A percentile compares a stretch with the other conserved stretches of the same genome.
Evolutionary conservation across 2,329 filamentous ascomycete genomes (phyloP).

Genomic region (Aureobasidium vineae): DNA sequence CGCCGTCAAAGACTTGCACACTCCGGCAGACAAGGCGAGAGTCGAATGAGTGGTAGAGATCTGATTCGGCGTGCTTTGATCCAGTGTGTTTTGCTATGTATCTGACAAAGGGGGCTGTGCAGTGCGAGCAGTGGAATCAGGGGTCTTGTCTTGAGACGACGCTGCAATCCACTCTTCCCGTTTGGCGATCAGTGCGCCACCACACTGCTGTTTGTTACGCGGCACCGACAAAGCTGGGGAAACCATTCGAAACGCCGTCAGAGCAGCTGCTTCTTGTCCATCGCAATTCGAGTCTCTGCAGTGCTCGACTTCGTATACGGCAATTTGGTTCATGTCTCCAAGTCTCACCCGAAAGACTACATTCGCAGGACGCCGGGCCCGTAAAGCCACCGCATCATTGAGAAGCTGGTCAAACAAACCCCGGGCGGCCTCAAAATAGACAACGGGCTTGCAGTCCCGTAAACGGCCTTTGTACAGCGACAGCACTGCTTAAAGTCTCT

Average conservation of each 20-base stretch:
- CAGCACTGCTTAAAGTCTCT: constrained; percentile 24
- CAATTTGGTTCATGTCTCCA: not conserved
- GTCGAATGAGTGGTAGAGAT: not conserved
- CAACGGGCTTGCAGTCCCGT: constrained; percentile 25
- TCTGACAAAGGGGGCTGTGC: constrained; percentile 20
- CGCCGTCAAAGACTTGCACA: not conserved
- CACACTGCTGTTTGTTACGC: constrained; percentile 21
- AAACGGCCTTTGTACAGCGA: constrained; percentile 24
- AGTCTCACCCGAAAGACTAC: not conserved
- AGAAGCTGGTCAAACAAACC: not conserved
- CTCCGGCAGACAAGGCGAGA: not conserved
- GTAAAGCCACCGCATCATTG: constrained; percentile 20
- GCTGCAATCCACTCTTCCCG: constrained; percentile 26
- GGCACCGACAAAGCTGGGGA: constrained; percentile 23
- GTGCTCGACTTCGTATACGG: not conserved
- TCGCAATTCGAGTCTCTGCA: not conserved
- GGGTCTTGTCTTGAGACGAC: constrained; percentile 17
- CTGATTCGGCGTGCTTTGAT: not conserved
- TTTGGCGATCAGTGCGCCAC: constrained; percentile 26
- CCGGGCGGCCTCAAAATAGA: constrained; percentile 16
- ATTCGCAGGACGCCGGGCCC: constrained; percentile 1
- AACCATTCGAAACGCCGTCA: constrained; percentile 3
- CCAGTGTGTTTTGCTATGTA: not conserved
- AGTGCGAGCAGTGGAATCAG: not conserved
- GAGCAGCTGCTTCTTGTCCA: not conserved